Percentiles rank a stretch among this genome's conserved stretches.
Evolutionary conservation across 768 basidiomycete species (phyloP).

Genomic region (Naganishia onofrii): DNA sequence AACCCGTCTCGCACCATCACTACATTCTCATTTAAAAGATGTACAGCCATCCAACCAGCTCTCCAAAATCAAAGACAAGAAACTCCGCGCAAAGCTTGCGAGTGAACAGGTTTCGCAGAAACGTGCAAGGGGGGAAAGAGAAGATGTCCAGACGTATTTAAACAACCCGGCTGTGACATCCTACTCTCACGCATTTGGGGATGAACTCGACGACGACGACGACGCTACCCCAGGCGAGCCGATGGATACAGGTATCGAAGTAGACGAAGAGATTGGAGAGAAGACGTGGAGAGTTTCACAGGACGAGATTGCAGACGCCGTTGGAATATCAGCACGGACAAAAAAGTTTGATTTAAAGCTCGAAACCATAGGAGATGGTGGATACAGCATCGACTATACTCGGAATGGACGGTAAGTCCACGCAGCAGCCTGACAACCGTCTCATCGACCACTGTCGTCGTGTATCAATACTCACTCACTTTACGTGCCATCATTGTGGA

Average conservation of each 20-base stretch:
- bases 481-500: too few species aligned
- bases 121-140: conserved; percentile 60
- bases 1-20: conserved; percentile 68
- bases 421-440: too few species aligned
- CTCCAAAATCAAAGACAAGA: conserved; percentile 67
- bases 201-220: conserved; percentile 18
- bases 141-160: conserved; percentile 49
- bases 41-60: conserved; percentile 46
- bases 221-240: conserved; percentile 4
- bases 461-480: too few species aligned
- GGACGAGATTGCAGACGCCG: conserved; percentile 62
- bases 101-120: conserved; percentile 57
- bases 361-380: conserved; percentile 65
- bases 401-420: conserved; percentile 76
- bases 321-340: conserved; percentile 43
- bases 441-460: too few species aligned
- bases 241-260: conserved; percentile 60
- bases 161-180: conserved; percentile 32
- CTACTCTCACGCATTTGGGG: conserved; percentile 1
- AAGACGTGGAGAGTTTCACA: conserved; percentile 85
- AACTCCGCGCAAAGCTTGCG: conserved; percentile 68
- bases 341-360: conserved; percentile 72
- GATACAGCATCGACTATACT: conserved; percentile 79
- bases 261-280: conserved; percentile 72
- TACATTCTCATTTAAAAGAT: conserved; percentile 55